These are phyloP conservation scores for Melanopsichium pennsylvanicum DNA, from an alignment of 1,284 basidiomycete genomes.

Conservation along the genomic window DNA sequence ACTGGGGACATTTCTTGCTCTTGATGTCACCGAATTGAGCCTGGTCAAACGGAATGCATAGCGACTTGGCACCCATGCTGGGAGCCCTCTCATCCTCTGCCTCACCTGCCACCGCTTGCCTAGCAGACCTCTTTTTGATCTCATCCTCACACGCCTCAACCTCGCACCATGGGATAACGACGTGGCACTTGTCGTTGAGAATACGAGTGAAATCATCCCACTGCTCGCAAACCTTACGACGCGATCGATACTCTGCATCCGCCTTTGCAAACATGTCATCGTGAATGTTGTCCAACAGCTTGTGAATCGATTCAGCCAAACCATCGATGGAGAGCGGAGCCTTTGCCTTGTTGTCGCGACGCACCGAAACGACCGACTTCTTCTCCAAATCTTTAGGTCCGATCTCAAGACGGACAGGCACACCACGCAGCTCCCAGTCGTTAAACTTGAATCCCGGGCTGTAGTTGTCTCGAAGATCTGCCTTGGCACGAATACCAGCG, in stretches of 20 bases:
- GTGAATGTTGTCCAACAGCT: constrained; percentile 86
- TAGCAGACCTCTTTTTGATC: constrained; percentile 91
- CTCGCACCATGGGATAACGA: constrained; percentile 97
- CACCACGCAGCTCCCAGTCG: constrained; percentile 91
- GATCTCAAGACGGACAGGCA: constrained; percentile 94
- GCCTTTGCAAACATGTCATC: constrained; percentile 85
- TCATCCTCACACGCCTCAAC: constrained; percentile 92
- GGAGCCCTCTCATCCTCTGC: constrained; percentile 80
- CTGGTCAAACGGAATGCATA: constrained; percentile 97
- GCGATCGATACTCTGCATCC: constrained; percentile 77
- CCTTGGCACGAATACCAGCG: constrained; percentile 82
- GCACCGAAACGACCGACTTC: constrained; percentile 81
- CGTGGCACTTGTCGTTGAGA: constrained; percentile 86
- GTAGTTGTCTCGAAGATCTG: constrained; percentile 92
- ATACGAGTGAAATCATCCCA: constrained; percentile 92
- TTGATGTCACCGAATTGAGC: constrained; percentile 65
- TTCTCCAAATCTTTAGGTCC: constrained; percentile 91
- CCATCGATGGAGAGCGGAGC: constrained; percentile 35
- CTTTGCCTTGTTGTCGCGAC: constrained; percentile 79
- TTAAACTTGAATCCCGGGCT: constrained; percentile 99
- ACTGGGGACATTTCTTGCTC: constrained; percentile 62
- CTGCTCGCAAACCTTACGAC: constrained; percentile 77
- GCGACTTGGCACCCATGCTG: constrained; percentile 96
- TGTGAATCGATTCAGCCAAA: constrained; percentile 33
- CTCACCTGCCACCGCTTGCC: constrained; percentile 46